Evolutionary conservation across 768 basidiomycete species (phyloP).

Genomic region (Tubosaeta sp.): DNA sequence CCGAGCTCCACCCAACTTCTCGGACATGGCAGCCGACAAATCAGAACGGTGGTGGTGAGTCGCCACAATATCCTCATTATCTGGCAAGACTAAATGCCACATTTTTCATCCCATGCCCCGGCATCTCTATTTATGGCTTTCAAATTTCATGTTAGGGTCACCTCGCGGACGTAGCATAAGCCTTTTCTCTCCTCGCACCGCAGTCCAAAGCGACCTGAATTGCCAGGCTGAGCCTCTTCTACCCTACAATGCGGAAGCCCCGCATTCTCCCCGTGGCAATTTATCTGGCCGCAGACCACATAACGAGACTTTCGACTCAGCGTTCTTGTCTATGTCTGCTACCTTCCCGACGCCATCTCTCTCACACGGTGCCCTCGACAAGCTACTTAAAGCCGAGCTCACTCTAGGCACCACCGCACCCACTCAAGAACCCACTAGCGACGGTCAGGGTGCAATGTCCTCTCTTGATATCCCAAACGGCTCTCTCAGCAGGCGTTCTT

Average conservation of each 20-base stretch:
- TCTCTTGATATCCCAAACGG: conserved; percentile 21
- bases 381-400: conserved; percentile 30
- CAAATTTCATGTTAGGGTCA: conserved; percentile 24
- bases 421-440: conserved; percentile 15
- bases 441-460: conserved; percentile 21
- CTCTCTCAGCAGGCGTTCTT: conserved; percentile 28
- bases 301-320: conserved; percentile 23
- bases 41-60: conserved; percentile 28
- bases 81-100: conserved; percentile 17
- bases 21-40: conserved; percentile 21
- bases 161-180: conserved; percentile 33
- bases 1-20: conserved; percentile 29
- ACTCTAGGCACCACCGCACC: conserved; percentile 15
- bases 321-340: conserved; percentile 19
- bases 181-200: conserved; percentile 28
- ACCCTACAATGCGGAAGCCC: conserved; percentile 32
- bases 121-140: conserved; percentile 13
- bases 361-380: conserved; percentile 28
- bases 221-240: conserved; percentile 16
- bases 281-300: conserved; percentile 19
- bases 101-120: conserved; percentile 17
- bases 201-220: conserved; percentile 19
- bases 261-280: conserved; percentile 26
- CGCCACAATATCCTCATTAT: conserved; percentile 13
- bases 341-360: conserved; percentile 31